Percentiles rank a stretch among this genome's conserved stretches.
Evolutionary conservation across 73 alveolate species (phyloP).

Genomic region (Tetrahymena thermophila): DNA sequence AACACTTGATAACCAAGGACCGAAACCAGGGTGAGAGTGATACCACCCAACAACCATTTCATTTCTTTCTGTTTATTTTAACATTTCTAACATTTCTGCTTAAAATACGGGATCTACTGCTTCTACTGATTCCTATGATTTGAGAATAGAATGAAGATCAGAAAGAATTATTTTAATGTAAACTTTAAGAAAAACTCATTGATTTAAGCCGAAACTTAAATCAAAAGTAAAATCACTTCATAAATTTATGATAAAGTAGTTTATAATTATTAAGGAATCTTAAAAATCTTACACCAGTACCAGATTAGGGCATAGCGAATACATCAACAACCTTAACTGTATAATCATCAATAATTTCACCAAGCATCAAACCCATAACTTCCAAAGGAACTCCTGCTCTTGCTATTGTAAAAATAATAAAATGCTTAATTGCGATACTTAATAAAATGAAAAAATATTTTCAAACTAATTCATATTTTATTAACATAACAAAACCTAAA

Average conservation of each 20-base stretch:
- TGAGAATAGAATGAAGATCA: background rate
- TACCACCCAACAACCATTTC: conserved; percentile 99
- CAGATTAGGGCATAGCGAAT: conserved; percentile 99
- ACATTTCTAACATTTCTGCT: conserved; percentile 96
- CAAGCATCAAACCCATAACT: conserved; percentile 99
- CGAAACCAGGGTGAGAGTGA: conserved; percentile 99
- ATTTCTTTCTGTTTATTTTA: conserved; percentile 97
- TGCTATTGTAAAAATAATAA: conserved; percentile 18
- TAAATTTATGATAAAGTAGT: background rate
- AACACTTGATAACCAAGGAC: conserved; percentile 96
- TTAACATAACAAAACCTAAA: background rate
- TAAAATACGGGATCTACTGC: conserved; percentile 99
- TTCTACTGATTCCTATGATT: conserved; percentile 77
- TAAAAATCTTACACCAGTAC: conserved; percentile 76
- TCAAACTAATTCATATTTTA: background rate
- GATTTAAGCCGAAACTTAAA: background rate
- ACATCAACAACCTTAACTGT: conserved; percentile 98
- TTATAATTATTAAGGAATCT: background rate
- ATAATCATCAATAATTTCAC: conserved; percentile 93
- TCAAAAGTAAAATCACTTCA: no score
- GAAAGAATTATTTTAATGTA: background rate
- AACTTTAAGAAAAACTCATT: no score
- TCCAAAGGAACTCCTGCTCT: conserved; percentile 99
- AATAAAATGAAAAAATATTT: background rate
- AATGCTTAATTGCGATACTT: background rate